A percentile compares a stretch with the other conserved stretches of the same genome.
Evolutionary conservation across 2,329 filamentous ascomycete species (phyloP).

Genomic region (Xylariaceae sp.): DNA sequence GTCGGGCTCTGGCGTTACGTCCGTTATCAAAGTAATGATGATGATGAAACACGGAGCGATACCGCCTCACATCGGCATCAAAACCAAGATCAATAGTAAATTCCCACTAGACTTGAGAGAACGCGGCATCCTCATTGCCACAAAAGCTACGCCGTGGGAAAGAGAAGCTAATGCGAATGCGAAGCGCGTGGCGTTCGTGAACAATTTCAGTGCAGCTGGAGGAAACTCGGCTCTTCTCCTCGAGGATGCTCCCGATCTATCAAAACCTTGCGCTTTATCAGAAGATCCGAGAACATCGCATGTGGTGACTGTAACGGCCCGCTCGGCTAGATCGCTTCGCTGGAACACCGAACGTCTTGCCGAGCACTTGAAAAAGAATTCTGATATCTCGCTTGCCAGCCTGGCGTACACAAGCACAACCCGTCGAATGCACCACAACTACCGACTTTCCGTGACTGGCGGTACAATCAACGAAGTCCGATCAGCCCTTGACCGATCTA

Average conservation of each 20-base stretch:
- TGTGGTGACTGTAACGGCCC: too few species aligned
- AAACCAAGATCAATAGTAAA: slow-evolving; percentile 51
- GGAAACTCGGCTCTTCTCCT: too few species aligned
- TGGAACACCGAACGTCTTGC: too few species aligned
- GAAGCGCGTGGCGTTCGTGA: slow-evolving; percentile 48
- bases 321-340: too few species aligned
- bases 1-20: slow-evolving; percentile 45
- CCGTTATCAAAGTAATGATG: slow-evolving; percentile 31
- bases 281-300: too few species aligned
- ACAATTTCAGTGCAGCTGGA: slow-evolving; percentile 51
- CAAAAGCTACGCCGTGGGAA: slow-evolving; percentile 46
- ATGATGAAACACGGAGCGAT: slow-evolving; percentile 43
- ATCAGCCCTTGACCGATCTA: slow-evolving; percentile 46
- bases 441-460: slow-evolving; percentile 54
- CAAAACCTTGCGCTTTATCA: too few species aligned
- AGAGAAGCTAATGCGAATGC: slow-evolving; percentile 15
- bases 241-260: too few species aligned
- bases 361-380: too few species aligned
- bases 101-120: slow-evolving; percentile 19
- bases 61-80: slow-evolving; percentile 56
- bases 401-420: slow-evolving; percentile 69
- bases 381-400: slow-evolving; percentile 52
- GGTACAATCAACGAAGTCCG: too few species aligned
- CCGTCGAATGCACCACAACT: slow-evolving; percentile 55
- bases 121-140: slow-evolving; percentile 49